phyloP scores from a whole-genome alignment of 2,329 filamentous ascomycete genomes.

The Scytalidium lignicola region DNA sequence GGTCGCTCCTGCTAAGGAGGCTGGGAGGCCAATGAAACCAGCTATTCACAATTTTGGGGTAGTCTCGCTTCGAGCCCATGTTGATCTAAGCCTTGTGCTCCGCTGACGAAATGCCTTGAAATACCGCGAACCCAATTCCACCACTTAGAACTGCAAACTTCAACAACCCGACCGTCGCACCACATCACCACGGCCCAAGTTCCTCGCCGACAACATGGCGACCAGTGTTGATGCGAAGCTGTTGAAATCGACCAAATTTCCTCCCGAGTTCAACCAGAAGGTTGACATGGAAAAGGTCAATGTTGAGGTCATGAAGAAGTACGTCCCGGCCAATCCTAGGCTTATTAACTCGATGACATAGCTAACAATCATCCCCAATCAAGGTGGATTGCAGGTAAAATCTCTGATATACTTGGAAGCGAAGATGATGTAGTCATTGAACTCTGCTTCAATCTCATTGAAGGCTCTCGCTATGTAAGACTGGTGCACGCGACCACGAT shows the following conservation, averaged over 20 bases:
- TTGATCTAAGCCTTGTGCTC: neutral
- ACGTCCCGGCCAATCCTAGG: constrained; percentile 29
- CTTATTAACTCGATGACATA: constrained; percentile 1
- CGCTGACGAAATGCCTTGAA: constrained; percentile 13
- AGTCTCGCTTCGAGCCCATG: neutral
- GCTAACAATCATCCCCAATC: constrained; percentile 11
- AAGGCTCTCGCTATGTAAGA: constrained; percentile 72
- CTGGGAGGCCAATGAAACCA: too few relatives aligned
- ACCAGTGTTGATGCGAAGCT: constrained; percentile 84
- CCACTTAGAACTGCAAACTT: neutral
- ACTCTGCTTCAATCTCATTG: constrained; percentile 65
- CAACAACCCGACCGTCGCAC: constrained; percentile 2
- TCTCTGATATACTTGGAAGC: constrained; percentile 80
- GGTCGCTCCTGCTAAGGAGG: too few relatives aligned
- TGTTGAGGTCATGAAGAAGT: constrained; percentile 97
- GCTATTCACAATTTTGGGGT: neutral
- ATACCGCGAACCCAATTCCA: neutral
- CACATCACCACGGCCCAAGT: neutral
- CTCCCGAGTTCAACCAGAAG: constrained; percentile 87
- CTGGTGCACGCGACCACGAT: constrained; percentile 1
- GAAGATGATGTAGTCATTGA: constrained; percentile 97
- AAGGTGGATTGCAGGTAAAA: constrained; percentile 90
- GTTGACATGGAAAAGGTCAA: constrained; percentile 98
- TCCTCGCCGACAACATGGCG: constrained; percentile 53
- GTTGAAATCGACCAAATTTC: constrained; percentile 87